A percentile compares a stretch with the other conserved stretches of the same genome.
Conservation (phyloP, 768 basidiomycete genomes). For the Tylopilus sp. region DNA sequence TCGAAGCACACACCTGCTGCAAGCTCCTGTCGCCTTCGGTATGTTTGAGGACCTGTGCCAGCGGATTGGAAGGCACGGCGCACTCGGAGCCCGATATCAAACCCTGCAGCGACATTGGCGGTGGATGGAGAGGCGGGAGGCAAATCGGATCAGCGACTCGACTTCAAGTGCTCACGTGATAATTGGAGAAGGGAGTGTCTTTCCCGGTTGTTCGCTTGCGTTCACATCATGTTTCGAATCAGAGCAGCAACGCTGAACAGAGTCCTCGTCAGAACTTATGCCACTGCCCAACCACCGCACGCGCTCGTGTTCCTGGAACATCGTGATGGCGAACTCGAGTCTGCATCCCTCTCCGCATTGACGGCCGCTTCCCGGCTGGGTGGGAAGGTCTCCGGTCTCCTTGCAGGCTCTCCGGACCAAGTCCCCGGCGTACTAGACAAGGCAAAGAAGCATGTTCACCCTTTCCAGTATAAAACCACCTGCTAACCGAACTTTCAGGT, state of each 20-base stretch:
- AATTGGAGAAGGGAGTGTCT: neutral
- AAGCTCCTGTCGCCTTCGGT: constrained; percentile 85
- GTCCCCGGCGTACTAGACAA: constrained; percentile 64
- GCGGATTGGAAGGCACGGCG: constrained; percentile 76
- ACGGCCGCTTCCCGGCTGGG: constrained; percentile 87
- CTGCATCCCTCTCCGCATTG: constrained; percentile 84
- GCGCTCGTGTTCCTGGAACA: constrained; percentile 92
- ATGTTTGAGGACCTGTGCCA: constrained; percentile 87
- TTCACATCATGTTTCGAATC: constrained; percentile 16
- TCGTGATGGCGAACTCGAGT: constrained; percentile 72
- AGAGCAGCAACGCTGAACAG: constrained; percentile 29
- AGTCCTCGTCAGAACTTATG: constrained; percentile 41
- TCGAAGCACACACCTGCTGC: constrained; percentile 58
- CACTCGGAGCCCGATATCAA: constrained; percentile 90
- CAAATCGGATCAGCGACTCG: too few relatives aligned
- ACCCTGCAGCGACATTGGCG: constrained; percentile 67
- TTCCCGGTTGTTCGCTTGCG: neutral
- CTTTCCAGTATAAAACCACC: constrained; percentile 4
- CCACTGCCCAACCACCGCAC: constrained; percentile 60
- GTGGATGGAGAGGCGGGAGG: neutral
- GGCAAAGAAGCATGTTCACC: constrained; percentile 67
- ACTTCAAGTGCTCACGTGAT: constrained; percentile 18
- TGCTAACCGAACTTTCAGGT: constrained; percentile 36
- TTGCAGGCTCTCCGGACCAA: constrained; percentile 68
- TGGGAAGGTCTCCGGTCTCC: constrained; percentile 77